These are phyloP conservation scores for Melampsora larici-populina DNA, from an alignment of 1,284 basidiomycete species.

Conservation along the genomic window DNA sequence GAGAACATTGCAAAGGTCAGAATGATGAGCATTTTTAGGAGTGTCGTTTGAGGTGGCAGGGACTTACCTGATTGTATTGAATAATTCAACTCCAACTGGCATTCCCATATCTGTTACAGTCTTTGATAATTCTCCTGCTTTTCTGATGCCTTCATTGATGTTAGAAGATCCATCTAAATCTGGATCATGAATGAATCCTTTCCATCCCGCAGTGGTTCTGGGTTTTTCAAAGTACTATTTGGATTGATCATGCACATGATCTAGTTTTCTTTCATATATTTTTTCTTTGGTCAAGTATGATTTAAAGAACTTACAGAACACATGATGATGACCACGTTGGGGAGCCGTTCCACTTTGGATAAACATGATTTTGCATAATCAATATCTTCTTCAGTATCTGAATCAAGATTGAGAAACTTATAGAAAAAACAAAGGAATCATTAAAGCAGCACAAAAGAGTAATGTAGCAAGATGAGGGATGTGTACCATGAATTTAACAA, in stretches of 20 bases:
- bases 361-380: conserved; percentile 80
- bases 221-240: conserved; percentile 65
- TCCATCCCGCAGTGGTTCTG: conserved; percentile 95
- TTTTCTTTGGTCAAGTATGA: background rate
- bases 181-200: conserved; percentile 94
- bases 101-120: conserved; percentile 80
- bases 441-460: background rate
- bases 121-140: conserved; percentile 79
- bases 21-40: conserved; percentile 51
- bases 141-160: conserved; percentile 93
- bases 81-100: too few relatives aligned
- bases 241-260: background rate
- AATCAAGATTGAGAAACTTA: conserved; percentile 4
- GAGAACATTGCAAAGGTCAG: too few relatives aligned
- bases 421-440: background rate
- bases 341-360: conserved; percentile 62
- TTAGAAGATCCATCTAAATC: conserved; percentile 76
- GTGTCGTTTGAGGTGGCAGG: conserved; percentile 44
- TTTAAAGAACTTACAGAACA: conserved; percentile 59
- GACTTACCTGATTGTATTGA: conserved; percentile 54
- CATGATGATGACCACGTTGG: conserved; percentile 86
- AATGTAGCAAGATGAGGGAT: background rate
- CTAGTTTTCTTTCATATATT: background rate
- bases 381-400: conserved; percentile 74
- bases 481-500: conserved; percentile 76